phyloP scores from a whole-genome alignment of 116 monocot species.

The Phalaenopsis hybrid region DNA sequence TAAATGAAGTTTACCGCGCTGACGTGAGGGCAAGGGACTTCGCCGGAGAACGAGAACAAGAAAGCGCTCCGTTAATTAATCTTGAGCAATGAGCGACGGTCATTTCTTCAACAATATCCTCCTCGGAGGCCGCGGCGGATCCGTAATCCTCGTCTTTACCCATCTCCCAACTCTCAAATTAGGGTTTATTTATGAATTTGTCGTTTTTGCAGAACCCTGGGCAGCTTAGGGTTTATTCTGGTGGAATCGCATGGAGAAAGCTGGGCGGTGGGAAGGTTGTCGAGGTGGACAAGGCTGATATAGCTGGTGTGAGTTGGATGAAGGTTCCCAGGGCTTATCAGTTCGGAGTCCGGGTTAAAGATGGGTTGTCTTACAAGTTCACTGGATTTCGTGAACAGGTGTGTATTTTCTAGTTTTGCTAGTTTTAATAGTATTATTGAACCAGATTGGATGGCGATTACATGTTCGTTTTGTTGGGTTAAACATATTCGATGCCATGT shows the following conservation, averaged over 20 bases:
- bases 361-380: conserved; percentile 89
- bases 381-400: conserved; percentile 96
- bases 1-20: no score
- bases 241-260: conserved; percentile 89
- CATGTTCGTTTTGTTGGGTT: neutral
- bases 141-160: conserved; percentile 9
- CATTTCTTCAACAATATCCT: conserved; percentile 40
- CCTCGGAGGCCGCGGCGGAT: conserved; percentile 39
- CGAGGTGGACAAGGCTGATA: conserved; percentile 68
- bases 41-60: no score
- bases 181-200: neutral
- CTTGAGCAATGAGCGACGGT: conserved; percentile 21
- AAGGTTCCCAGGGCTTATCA: conserved; percentile 83
- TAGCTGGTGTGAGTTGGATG: conserved; percentile 75
- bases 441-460: no score
- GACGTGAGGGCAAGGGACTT: no score
- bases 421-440: no score
- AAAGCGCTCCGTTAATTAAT: no score
- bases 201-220: conserved; percentile 75
- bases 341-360: conserved; percentile 72
- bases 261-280: conserved; percentile 88
- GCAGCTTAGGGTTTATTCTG: conserved; percentile 73
- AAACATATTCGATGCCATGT: neutral
- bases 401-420: neutral
- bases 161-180: neutral